These are phyloP conservation scores for Aegilops longissima DNA, from an alignment of 176 grass and related monocot species.

Conservation along the genomic window DNA sequence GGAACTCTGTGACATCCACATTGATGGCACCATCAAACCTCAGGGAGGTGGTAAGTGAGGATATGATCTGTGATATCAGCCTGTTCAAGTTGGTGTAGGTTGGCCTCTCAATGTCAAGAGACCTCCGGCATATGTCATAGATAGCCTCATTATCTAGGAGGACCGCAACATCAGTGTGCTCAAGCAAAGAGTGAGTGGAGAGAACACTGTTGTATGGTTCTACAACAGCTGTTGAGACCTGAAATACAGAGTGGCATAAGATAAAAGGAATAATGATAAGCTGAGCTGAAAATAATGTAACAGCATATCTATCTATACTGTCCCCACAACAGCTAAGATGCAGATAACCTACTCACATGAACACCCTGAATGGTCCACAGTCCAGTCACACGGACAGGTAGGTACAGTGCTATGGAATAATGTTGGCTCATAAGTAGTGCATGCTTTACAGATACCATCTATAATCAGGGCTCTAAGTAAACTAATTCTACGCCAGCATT, in stretches of 20 bases:
- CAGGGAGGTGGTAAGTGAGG: slow-evolving; percentile 88
- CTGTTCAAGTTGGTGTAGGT: slow-evolving; percentile 97
- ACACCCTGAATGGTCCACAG: slow-evolving; percentile 30
- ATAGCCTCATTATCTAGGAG: slow-evolving; percentile 92
- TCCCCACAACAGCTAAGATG: slow-evolving; percentile 48
- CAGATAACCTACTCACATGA: slow-evolving; percentile 35
- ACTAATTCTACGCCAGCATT: slow-evolving; percentile 22
- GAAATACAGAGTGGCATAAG: slow-evolving; percentile 40
- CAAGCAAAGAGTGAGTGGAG: slow-evolving; percentile 95
- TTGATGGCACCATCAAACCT: slow-evolving; percentile 98
- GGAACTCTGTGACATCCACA: slow-evolving; percentile 92
- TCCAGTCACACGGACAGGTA: slow-evolving; percentile 24
- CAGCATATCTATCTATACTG: slow-evolving; percentile 9
- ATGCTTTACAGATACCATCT: slow-evolving; percentile 10
- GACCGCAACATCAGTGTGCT: slow-evolving; percentile 90
- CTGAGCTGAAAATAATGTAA: slow-evolving; percentile 7
- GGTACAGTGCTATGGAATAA: slow-evolving; percentile 16
- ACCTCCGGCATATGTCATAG: slow-evolving; percentile 95
- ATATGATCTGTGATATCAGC: slow-evolving; percentile 96
- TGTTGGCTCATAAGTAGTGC: slow-evolving; percentile 2
- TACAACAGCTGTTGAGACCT: slow-evolving; percentile 98
- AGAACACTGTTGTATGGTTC: slow-evolving; percentile 99
- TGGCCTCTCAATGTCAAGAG: slow-evolving; percentile 93
- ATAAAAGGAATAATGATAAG: slow-evolving; percentile 17
- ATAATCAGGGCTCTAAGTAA: background rate